phyloP scores from a whole-genome alignment of 306 rosid genomes.

The Casuarina glauca region DNA sequence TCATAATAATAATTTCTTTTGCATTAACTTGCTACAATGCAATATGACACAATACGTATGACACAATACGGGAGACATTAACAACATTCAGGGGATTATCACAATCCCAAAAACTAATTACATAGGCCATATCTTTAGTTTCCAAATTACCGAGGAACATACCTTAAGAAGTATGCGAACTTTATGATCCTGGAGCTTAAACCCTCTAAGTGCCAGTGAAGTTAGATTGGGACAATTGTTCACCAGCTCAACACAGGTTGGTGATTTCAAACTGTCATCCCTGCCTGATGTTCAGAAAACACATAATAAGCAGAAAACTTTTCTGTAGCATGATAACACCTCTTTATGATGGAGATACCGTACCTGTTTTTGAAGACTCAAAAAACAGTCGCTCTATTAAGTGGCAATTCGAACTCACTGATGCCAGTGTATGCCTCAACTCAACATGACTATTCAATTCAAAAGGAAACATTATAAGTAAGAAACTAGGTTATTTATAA shows the following conservation, averaged over 20 bases:
- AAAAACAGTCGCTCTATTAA: constrained; percentile 84
- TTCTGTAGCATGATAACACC: constrained; percentile 13
- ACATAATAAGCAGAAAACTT: constrained; percentile 30
- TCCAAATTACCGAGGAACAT: constrained; percentile 25
- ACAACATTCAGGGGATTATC: not conserved
- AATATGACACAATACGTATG: not conserved
- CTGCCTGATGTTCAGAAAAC: constrained; percentile 64
- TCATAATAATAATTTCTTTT: not conserved
- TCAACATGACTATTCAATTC: constrained; percentile 73
- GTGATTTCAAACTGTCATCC: constrained; percentile 93
- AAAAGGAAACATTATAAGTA: constrained; percentile 14
- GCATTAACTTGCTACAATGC: not conserved
- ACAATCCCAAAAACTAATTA: not conserved
- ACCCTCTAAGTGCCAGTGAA: constrained; percentile 94
- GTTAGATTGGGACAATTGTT: constrained; percentile 71
- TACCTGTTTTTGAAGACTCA: constrained; percentile 93
- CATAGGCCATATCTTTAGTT: not conserved
- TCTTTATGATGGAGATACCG: constrained; percentile 19
- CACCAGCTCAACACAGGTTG: constrained; percentile 74
- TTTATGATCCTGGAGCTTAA: constrained; percentile 87
- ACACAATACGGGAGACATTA: not conserved
- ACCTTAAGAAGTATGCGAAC: constrained; percentile 92
- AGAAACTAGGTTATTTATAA: not conserved
- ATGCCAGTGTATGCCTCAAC: constrained; percentile 85
- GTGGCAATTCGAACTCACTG: constrained; percentile 82